Percentiles rank a stretch among this genome's conserved stretches.
Evolutionary conservation across 169 alveolate genomes (phyloP).

Genomic region (Miamiensis avidus): DNA sequence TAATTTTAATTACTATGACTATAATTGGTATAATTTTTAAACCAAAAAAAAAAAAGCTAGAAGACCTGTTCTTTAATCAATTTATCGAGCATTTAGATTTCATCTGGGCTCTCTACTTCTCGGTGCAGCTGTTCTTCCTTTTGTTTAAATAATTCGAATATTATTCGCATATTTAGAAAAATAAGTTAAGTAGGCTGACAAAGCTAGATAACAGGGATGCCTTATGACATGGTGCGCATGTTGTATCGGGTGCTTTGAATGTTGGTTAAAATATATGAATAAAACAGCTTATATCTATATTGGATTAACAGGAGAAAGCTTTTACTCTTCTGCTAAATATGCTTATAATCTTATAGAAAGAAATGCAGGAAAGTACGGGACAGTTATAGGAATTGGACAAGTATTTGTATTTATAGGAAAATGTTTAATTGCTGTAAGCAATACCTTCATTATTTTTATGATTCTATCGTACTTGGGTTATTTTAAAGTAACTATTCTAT

Average conservation of each 20-base stretch:
- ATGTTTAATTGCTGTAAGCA: neutral
- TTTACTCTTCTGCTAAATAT: neutral
- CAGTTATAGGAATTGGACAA: neutral
- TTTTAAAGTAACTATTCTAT: neutral
- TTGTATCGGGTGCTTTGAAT: neutral
- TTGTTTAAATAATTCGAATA: neutral
- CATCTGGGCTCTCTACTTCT: neutral
- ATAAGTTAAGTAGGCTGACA: neutral
- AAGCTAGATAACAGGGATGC: neutral
- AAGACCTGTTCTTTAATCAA: neutral
- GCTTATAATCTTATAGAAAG: neutral
- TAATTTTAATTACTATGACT: too few relatives aligned
- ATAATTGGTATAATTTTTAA: too few relatives aligned
- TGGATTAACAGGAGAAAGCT: neutral
- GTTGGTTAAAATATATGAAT: neutral
- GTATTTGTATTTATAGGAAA: neutral
- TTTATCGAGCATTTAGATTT: neutral
- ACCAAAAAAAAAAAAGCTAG: neutral
- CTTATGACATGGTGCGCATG: neutral
- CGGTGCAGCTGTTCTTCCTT: neutral
- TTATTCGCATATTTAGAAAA: neutral
- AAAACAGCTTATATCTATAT: neutral
- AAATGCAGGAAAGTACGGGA: neutral
- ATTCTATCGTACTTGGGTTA: neutral
- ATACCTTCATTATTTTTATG: neutral